phyloP scores from a whole-genome alignment of 176 grass and related monocot genomes.

The Paspalum notatum region DNA sequence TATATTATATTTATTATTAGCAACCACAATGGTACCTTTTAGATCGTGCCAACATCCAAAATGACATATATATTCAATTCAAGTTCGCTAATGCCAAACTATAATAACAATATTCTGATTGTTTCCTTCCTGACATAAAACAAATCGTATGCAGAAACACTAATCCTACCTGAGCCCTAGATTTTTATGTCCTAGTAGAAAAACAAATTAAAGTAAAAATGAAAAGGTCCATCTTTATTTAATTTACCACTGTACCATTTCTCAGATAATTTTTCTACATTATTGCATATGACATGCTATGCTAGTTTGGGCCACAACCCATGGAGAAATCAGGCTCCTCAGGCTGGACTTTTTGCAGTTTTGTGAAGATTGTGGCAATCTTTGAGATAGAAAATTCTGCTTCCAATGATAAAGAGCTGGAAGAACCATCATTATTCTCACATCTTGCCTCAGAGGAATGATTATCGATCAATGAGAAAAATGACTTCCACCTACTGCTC shows the following conservation, averaged over 20 bases:
- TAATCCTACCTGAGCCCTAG: background rate
- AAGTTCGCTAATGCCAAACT: background rate
- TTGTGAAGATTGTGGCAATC: conserved; percentile 44
- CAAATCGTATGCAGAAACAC: background rate
- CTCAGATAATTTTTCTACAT: background rate
- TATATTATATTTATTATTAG: background rate
- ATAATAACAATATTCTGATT: background rate
- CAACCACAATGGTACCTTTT: background rate
- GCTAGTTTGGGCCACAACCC: conserved; percentile 28
- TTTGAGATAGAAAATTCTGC: conserved; percentile 13
- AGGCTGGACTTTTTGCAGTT: conserved; percentile 32
- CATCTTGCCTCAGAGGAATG: background rate
- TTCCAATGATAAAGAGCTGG: background rate
- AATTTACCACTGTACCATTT: background rate
- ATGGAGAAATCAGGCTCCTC: conserved; percentile 43
- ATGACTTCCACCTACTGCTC: conserved; percentile 34
- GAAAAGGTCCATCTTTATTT: background rate
- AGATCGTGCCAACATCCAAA: background rate
- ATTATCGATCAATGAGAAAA: conserved; percentile 44
- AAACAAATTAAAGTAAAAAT: background rate
- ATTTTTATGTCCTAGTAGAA: background rate
- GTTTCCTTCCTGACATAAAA: background rate
- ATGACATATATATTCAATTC: background rate
- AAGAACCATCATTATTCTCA: background rate
- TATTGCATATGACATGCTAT: background rate